phyloP scores from a whole-genome alignment of 2,329 filamentous ascomycete species.

The Claviceps fusiformis region DNA sequence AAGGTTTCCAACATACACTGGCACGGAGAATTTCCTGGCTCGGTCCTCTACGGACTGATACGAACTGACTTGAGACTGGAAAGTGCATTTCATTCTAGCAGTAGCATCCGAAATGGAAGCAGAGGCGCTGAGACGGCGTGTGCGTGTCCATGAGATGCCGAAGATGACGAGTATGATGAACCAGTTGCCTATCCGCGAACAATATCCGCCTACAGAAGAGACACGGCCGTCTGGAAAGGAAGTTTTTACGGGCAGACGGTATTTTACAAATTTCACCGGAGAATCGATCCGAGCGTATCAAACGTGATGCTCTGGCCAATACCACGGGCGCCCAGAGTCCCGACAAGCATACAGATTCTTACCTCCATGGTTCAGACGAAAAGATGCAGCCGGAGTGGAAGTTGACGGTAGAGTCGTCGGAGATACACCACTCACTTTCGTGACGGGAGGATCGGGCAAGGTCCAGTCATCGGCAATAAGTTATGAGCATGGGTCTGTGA shows the following conservation, averaged over 20 bases:
- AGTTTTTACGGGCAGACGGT: slow-evolving; percentile 38
- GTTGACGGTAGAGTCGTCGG: not conserved
- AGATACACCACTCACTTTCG: no score
- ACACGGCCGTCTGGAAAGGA: slow-evolving; percentile 15
- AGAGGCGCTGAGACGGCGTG: slow-evolving; percentile 1
- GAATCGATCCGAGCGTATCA: slow-evolving; percentile 37
- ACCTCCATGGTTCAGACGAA: slow-evolving; percentile 11
- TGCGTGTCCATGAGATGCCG: slow-evolving; percentile 11
- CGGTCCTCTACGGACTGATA: slow-evolving; percentile 20
- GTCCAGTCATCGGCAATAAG: slow-evolving; percentile 19
- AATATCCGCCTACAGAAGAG: not conserved
- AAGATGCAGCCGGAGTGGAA: not conserved
- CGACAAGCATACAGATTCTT: slow-evolving; percentile 34
- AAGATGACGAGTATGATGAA: slow-evolving; percentile 9
- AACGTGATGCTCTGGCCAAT: slow-evolving; percentile 39
- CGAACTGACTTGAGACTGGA: slow-evolving; percentile 12
- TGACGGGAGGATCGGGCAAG: slow-evolving; percentile 11
- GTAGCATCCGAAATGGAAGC: slow-evolving; percentile 8
- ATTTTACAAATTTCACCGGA: slow-evolving; percentile 37
- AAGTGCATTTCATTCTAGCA: slow-evolving; percentile 13
- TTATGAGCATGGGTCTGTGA: slow-evolving; percentile 16
- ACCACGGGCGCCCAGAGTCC: slow-evolving; percentile 37
- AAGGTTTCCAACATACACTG: slow-evolving; percentile 11
- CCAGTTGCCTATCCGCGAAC: no score
- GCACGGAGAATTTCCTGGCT: slow-evolving; percentile 19